Evolutionary conservation across 208 protist genomes (phyloP), one percentile per base, ranked within the genome.

Genomic region (Leishmania braziliensis): DNA sequence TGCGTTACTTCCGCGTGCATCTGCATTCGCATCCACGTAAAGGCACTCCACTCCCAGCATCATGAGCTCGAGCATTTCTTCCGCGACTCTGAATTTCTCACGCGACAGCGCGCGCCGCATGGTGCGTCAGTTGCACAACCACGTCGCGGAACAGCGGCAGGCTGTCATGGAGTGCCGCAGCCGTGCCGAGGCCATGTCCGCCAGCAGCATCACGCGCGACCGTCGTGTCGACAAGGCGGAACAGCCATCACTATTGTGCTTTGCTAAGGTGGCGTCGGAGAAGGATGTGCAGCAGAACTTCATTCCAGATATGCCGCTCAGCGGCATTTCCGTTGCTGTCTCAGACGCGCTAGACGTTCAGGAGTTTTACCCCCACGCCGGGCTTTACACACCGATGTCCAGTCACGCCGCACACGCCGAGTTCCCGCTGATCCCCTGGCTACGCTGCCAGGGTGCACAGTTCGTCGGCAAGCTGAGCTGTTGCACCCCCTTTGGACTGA

Each of bases 361-460:
- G 63, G 91, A 91, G 75, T 96, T 97, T 72, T 86, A 88, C 77
- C 95, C 91, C 18, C 86, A 90, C 71, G 91, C 87, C 58, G 90
- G 91, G 12, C 72, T 89, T 14, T 83, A 94, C 48, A 90, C 92
- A 12, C 86, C 89, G 50, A 78, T 93, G 73, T 80, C 91, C 39
- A 91, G 93, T 58, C 88, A 91, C 71, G 78, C 88, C 63, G 88
- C 82, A 20, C 83, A 85, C 20, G 86, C 86, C 36, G 92, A 95
- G 81, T 93, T 95, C 53, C 89, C 94, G 1, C 87, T 97, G n/a
- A 85, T 97, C 50, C 89, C 90, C 29, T 97, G 94, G 94, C 82
- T 97, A 68, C 91, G 91, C 12, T 84, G 88, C 10, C 91, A 94
- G 46, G 92, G 94, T 5, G 94, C 92, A 12, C 89, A 92, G 76